Base-by-base conservation (phyloP, 2,329 filamentous ascomycete species). In the Ophiostoma himal-ulmi region DNA sequence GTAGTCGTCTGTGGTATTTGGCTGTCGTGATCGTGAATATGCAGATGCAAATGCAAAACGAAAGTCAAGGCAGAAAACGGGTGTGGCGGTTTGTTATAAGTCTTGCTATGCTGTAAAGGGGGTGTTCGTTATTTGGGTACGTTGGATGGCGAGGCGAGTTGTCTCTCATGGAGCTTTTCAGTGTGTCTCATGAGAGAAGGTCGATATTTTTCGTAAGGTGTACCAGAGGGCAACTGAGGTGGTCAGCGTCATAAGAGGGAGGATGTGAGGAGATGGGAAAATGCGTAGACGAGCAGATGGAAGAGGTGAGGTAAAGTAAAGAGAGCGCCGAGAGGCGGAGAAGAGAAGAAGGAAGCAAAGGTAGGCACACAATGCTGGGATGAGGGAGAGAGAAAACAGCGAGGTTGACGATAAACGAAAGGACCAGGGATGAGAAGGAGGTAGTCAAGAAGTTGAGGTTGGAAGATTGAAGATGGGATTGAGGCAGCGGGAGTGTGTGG, bases 81-180 rank as follows among this genome's bases (percentile, higher is more conserved):
- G n/a, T 36, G 36, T 13, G 11, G 62, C 41, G 14, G 34, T 37
- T 10, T 65, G 36, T 65, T 39, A 39, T 39, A 65, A 39, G 62
- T 39, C 36, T 65, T 22, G 34, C 6, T 13, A 36, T 65, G 30
- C 39, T 34, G 26, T 60, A 34, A 26, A 26, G 22, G 52, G 52
- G 26, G 20, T 26, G 57, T 62, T 62, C 57, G 60, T 65, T 65
- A 37, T 20, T 6, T 65, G 62, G 34, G 62, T 65, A 8, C 20
- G 62, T 65, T 39, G 62, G 20, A 39, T 65, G 62, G 62, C 62
- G 62, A 26, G 62, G 34, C 41, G 36, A 22, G 22, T n/a, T 65
- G 34, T 65, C 34, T 65, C 62, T 65, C 36, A 65, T 65, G 62
- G 60, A 41, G 57, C 57, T 62, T 62, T 62, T 62, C 57, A 39